Evolutionary conservation across 768 basidiomycete genomes (phyloP), one percentile per base, ranked within the genome.

Genomic region (Mycena indigotica): DNA sequence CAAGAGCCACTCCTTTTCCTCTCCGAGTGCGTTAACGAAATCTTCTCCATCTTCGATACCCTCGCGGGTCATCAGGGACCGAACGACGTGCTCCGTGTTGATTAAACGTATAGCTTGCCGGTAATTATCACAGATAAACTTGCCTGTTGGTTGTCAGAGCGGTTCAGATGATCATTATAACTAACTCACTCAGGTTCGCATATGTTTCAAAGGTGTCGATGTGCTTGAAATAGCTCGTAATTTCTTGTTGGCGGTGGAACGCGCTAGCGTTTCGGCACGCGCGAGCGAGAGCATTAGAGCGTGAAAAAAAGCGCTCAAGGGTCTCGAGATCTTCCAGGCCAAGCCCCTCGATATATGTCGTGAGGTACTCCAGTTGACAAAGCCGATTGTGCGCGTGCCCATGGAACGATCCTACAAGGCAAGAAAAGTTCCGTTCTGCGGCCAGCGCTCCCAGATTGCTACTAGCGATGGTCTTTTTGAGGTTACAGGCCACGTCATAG

Each of bases 401-500:
- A 30, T 56, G 53, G 52, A 53, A 49, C 8, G n/a, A 30, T 13
- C 28, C 50, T 19, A 29, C 50, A 8, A 23, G 21, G n/a, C n/a
- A n/a, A n/a, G 21, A 12, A n/a, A n/a, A 19, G n/a, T 29, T n/a
- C n/a, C 21, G 17, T 13, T 19, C 10, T 28, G 38, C 16, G 17
- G 5, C 38, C 23, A 19, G 29, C 16, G 28, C 5, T 19, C 45
- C 57, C 19, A 59, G 58, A 8, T 10, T 6, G 28, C 24, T 5
- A 24, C 13, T 3, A 4, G 26, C 10, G 10, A 58, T 26, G 3
- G 57, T 58, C 25, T 8, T 55, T 41, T 45, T 12, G 53, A 58
- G 55, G 21, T 25, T 35, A 30, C 57, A 58, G 10, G 39, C 53
- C 26, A 59, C 48, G 32, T 59, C 58, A 44, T 56, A 56, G 6